Evolutionary conservation across 257 asterid species (phyloP).

Genomic region (Scutellaria minor): DNA sequence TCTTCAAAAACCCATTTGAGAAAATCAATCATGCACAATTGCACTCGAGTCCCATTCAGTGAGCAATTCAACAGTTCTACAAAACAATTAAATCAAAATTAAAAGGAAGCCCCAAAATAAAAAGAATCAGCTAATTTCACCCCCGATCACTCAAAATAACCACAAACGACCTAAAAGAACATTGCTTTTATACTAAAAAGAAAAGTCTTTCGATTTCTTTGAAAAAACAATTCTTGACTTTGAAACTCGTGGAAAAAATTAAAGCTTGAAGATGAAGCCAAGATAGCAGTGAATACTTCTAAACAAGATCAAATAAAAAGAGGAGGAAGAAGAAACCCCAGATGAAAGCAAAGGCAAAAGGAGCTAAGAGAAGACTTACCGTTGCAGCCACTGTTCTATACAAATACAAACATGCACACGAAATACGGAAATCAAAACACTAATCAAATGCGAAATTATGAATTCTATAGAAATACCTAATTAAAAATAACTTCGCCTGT

Average conservation of each 20-base stretch:
- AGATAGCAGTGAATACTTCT: conserved; percentile 23
- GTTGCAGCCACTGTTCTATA: conserved; percentile 52
- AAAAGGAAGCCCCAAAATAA: conserved; percentile 1
- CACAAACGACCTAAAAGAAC: background rate
- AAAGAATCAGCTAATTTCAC: conserved; percentile 17
- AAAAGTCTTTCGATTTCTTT: conserved; percentile 28
- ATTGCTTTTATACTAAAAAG: conserved; percentile 3
- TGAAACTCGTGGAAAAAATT: conserved; percentile 33
- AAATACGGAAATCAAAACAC: conserved; percentile 22
- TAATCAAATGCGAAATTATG: conserved; percentile 6
- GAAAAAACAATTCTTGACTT: conserved; percentile 30
- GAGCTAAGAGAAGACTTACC: conserved; percentile 48
- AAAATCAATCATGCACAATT: conserved; percentile 37
- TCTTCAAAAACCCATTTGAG: conserved; percentile 34
- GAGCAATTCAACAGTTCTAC: conserved; percentile 18
- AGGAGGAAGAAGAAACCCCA: conserved; percentile 47
- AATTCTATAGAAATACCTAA: conserved; percentile 25
- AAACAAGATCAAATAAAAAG: conserved; percentile 24
- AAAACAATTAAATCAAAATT: conserved; percentile 6
- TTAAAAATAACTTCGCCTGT: background rate
- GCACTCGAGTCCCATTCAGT: conserved; percentile 28
- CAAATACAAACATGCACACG: conserved; percentile 43
- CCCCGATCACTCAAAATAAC: conserved; percentile 34
- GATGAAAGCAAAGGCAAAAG: conserved; percentile 49
- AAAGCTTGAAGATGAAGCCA: conserved; percentile 46